Conservation (phyloP, 768 basidiomycete genomes). For the Termitomyces sp. region DNA sequence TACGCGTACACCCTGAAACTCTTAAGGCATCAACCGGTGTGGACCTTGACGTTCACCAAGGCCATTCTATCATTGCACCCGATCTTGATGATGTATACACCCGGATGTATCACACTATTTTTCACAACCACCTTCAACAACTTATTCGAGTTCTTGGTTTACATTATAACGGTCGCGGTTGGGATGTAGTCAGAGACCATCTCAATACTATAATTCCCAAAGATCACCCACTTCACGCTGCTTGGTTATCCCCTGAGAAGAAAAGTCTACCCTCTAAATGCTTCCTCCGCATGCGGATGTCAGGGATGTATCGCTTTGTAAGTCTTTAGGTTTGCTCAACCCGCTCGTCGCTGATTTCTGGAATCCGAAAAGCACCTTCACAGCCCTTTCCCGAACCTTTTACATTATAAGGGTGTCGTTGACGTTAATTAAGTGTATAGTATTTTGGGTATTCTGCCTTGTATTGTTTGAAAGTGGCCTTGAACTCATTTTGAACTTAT, state of each 20-base stretch:
- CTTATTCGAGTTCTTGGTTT: constrained; percentile 52
- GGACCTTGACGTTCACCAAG: constrained; percentile 39
- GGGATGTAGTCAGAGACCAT: constrained; percentile 43
- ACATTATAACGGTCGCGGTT: constrained; percentile 52
- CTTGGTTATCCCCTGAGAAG: constrained; percentile 45
- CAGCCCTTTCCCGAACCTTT: constrained; percentile 49
- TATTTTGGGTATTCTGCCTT: background rate
- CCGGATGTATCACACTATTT: constrained; percentile 52
- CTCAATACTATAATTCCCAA: constrained; percentile 38
- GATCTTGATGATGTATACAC: constrained; percentile 52
- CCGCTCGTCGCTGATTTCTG: background rate
- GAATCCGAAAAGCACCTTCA: constrained; percentile 39
- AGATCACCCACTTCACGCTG: constrained; percentile 39
- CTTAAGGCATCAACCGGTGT: constrained; percentile 45
- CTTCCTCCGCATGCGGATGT: constrained; percentile 53
- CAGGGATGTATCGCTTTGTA: constrained; percentile 50
- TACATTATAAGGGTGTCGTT: constrained; percentile 39
- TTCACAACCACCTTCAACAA: constrained; percentile 57
- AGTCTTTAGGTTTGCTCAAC: constrained; percentile 18
- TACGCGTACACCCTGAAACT: constrained; percentile 47
- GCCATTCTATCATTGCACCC: constrained; percentile 44
- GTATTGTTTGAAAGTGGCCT: no score
- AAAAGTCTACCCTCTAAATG: constrained; percentile 50
- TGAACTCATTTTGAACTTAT: no score
- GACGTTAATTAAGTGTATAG: background rate